A percentile compares a stretch with the other conserved stretches of the same genome.
phyloP scores from a whole-genome alignment of 768 basidiomycete genomes.

The Phallus indusiatus region DNA sequence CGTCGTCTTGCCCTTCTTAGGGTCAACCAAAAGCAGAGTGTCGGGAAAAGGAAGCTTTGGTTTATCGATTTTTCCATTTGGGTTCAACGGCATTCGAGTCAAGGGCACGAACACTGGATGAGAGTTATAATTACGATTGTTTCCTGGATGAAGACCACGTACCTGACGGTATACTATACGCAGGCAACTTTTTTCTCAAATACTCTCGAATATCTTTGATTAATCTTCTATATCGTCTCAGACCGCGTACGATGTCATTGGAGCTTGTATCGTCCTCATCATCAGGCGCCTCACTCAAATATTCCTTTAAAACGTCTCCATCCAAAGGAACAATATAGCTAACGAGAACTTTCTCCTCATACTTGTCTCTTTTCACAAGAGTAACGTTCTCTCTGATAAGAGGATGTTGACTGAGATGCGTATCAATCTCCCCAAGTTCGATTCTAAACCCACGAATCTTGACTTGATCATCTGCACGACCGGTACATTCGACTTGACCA shows the following conservation, averaged over 20 bases:
- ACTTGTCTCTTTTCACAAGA: conserved; percentile 91
- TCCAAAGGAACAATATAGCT: conserved; percentile 93
- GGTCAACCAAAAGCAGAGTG: conserved; percentile 49
- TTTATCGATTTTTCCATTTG: conserved; percentile 99
- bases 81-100: conserved; percentile 92
- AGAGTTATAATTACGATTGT: conserved; percentile 6
- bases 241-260: conserved; percentile 60
- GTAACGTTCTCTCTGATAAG: conserved; percentile 97
- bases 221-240: conserved; percentile 72
- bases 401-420: conserved; percentile 86
- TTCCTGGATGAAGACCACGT: conserved; percentile 23
- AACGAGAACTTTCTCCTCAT: conserved; percentile 97
- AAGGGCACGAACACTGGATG: conserved; percentile 84
- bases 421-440: conserved; percentile 97
- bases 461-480: conserved; percentile 96
- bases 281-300: conserved; percentile 54
- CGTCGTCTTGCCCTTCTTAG: conserved; percentile 21
- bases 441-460: conserved; percentile 99
- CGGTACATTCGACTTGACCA: conserved; percentile 93
- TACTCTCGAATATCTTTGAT: conserved; percentile 94
- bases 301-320: conserved; percentile 53
- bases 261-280: conserved; percentile 42
- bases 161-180: conserved; percentile 89
- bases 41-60: conserved; percentile 98
- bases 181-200: conserved; percentile 92